These are phyloP conservation scores for Erysimum pusillum DNA, from an alignment of 441 rosid genomes.

Conservation along the genomic window DNA sequence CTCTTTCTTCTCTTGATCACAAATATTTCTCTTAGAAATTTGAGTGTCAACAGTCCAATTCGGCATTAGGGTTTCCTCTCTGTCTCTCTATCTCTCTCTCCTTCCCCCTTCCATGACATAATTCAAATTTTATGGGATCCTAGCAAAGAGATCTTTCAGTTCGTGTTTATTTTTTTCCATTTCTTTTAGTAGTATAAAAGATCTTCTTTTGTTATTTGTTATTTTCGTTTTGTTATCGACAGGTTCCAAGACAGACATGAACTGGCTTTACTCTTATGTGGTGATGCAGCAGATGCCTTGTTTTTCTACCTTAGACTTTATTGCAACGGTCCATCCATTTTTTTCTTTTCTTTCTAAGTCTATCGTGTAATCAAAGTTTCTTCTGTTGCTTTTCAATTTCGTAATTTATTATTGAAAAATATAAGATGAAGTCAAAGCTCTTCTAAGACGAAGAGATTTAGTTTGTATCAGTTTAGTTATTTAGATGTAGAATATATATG, in stretches of 20 bases:
- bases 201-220: constrained; percentile 34
- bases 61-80: constrained; percentile 37
- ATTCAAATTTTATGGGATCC: constrained; percentile 6
- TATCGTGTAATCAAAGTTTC: constrained; percentile 44
- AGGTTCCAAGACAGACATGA: constrained; percentile 85
- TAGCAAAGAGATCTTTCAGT: background rate
- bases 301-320: constrained; percentile 41
- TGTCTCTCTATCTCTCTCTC: constrained; percentile 17
- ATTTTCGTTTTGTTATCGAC: constrained; percentile 45
- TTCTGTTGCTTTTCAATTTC: constrained; percentile 5
- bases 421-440: constrained; percentile 28
- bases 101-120: background rate
- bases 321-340: constrained; percentile 26
- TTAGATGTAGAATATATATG: constrained; percentile 27
- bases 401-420: background rate
- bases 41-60: constrained; percentile 8
- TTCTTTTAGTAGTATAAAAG: constrained; percentile 11
- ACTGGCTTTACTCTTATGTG: constrained; percentile 51
- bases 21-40: background rate
- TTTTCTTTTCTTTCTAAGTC: constrained; percentile 21
- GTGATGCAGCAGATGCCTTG: constrained; percentile 41
- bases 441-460: constrained; percentile 20
- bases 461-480: constrained; percentile 33
- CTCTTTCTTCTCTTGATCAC: constrained; percentile 16
- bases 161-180: constrained; percentile 24